phyloP scores from a whole-genome alignment of 306 rosid genomes.

The Canavalia ensiformis region DNA sequence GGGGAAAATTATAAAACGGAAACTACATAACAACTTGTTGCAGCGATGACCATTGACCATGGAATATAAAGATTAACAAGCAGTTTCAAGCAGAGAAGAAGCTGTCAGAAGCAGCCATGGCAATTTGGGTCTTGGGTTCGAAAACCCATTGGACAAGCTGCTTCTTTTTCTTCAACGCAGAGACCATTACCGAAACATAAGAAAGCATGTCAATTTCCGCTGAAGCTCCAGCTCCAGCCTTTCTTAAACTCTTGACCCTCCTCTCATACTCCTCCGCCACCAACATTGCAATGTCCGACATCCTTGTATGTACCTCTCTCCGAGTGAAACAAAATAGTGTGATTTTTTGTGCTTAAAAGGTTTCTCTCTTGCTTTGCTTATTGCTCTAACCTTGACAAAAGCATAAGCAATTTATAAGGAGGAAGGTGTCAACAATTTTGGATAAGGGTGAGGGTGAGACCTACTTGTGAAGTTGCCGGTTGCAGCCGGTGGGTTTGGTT shows the following conservation, averaged over 20 bases:
- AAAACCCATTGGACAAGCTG: constrained; percentile 45
- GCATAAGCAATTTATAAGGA: constrained; percentile 6
- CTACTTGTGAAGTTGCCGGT: neutral
- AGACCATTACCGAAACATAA: constrained; percentile 50
- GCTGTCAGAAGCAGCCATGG: constrained; percentile 71
- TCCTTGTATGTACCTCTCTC: constrained; percentile 16
- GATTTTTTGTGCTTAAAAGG: neutral
- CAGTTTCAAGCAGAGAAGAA: constrained; percentile 81
- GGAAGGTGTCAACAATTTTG: neutral
- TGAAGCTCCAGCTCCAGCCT: neutral
- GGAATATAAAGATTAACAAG: neutral
- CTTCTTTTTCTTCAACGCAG: constrained; percentile 51
- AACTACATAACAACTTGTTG: neutral
- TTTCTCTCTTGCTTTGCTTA: neutral
- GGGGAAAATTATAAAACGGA: neutral
- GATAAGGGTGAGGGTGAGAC: constrained; percentile 43
- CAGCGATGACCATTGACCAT: neutral
- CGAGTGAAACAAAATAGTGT: neutral
- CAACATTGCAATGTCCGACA: constrained; percentile 91
- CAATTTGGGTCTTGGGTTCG: constrained; percentile 74
- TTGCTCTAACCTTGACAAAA: neutral
- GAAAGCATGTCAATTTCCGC: constrained; percentile 47
- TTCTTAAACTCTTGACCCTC: constrained; percentile 57
- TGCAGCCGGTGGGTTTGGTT: neutral
- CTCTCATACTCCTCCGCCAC: constrained; percentile 91